Percentiles rank a stretch among this genome's conserved stretches.
These are phyloP conservation scores for Mycena olivaceomarginata DNA, from an alignment of 768 basidiomycete species.

Conservation along the genomic window DNA sequence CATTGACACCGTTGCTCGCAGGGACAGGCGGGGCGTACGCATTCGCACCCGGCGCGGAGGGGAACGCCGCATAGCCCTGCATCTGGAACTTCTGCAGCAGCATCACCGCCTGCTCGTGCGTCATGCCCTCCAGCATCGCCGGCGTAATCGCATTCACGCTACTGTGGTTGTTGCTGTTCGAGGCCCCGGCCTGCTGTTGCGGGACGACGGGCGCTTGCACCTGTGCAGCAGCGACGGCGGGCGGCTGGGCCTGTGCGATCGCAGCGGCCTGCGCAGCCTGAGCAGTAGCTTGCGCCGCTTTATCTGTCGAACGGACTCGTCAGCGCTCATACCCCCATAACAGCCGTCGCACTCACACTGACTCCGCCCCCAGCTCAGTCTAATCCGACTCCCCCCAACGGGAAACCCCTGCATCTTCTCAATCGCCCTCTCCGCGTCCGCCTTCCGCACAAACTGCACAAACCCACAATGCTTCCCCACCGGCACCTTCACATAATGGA, in stretches of 20 bases:
- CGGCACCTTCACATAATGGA: constrained; percentile 80
- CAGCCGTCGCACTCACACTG: constrained; percentile 76
- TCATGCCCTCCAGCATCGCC: too few relatives aligned
- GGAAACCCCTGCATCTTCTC: constrained; percentile 99
- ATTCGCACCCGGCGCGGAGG: too few relatives aligned
- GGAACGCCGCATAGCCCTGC: too few relatives aligned
- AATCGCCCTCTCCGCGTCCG: constrained; percentile 69
- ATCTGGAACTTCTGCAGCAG: too few relatives aligned
- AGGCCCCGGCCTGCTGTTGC: constrained; percentile 7
- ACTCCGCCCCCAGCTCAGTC: constrained; percentile 95
- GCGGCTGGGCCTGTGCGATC: constrained; percentile 49
- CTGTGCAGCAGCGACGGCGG: background rate
- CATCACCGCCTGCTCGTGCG: too few relatives aligned
- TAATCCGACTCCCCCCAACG: constrained; percentile 95
- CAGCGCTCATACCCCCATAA: too few relatives aligned
- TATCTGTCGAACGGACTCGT: constrained; percentile 68
- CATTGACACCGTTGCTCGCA: too few relatives aligned
- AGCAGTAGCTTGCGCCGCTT: constrained; percentile 93
- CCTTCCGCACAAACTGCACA: constrained; percentile 93
- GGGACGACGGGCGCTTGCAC: constrained; percentile 2
- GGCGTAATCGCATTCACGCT: too few relatives aligned
- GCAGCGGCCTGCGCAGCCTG: constrained; percentile 57
- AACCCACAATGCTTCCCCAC: constrained; percentile 97
- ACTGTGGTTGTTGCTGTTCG: background rate
- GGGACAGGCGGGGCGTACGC: too few relatives aligned